Evolutionary conservation across 768 basidiomycete species (phyloP).

Genomic region (Suillus discolor): DNA sequence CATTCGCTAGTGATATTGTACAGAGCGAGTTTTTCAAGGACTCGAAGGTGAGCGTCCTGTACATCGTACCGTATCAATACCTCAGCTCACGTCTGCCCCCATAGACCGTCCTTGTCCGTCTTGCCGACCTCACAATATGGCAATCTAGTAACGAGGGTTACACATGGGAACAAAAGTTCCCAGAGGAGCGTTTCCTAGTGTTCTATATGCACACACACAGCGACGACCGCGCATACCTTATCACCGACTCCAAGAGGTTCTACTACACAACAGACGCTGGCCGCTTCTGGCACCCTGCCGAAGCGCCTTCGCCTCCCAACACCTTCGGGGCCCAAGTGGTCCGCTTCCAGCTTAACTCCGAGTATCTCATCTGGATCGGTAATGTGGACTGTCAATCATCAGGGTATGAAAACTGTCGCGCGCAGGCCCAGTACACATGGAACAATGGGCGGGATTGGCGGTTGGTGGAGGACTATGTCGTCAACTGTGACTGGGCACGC

Average conservation of each 20-base stretch:
- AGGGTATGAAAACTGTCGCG: slow-evolving; percentile 59
- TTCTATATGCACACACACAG: slow-evolving; percentile 87
- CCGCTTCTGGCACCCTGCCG: slow-evolving; percentile 58
- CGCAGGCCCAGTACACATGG: slow-evolving; percentile 70
- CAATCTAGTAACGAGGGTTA: slow-evolving; percentile 96
- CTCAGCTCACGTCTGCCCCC: slow-evolving; percentile 9
- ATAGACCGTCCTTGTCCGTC: slow-evolving; percentile 82
- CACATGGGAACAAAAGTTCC: slow-evolving; percentile 74
- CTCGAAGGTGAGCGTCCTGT: slow-evolving; percentile 55
- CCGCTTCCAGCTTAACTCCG: slow-evolving; percentile 86
- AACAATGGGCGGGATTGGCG: slow-evolving; percentile 82
- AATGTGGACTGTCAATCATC: slow-evolving; percentile 60
- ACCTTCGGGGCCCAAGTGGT: slow-evolving; percentile 73
- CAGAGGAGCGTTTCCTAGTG: slow-evolving; percentile 68
- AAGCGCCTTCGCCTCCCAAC: slow-evolving; percentile 76
- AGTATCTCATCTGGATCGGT: slow-evolving; percentile 90
- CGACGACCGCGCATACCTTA: slow-evolving; percentile 84
- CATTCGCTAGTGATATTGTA: slow-evolving; percentile 63
- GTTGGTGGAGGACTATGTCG: slow-evolving; percentile 81
- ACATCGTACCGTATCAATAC: neutral
- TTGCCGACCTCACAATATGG: slow-evolving; percentile 81
- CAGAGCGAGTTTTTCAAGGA: slow-evolving; percentile 87
- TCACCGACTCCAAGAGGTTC: slow-evolving; percentile 65
- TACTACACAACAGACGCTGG: slow-evolving; percentile 89
- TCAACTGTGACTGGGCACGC: slow-evolving; percentile 90